Evolutionary conservation across 2,329 filamentous ascomycete species (phyloP).

Genomic region (Simplicillium aogashimaense): DNA sequence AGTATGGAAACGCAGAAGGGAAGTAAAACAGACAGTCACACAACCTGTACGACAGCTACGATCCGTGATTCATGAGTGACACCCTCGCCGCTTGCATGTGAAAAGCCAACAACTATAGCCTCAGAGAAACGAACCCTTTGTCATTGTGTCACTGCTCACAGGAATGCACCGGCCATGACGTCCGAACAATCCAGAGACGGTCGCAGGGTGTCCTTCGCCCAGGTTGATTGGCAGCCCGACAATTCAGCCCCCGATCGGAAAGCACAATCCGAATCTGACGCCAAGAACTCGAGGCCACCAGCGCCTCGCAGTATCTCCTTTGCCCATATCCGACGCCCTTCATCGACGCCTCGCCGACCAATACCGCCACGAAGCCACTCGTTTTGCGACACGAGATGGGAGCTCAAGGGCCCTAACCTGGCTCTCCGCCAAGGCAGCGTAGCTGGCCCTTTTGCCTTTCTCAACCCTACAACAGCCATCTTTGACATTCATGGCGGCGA

Average conservation of each 20-base stretch:
- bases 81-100: too few species aligned
- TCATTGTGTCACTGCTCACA: too few species aligned
- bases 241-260: neutral
- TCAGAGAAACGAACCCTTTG: too few species aligned
- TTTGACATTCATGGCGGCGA: slow-evolving; percentile 7
- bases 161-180: too few species aligned
- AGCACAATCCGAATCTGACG: neutral
- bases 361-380: slow-evolving; percentile 2
- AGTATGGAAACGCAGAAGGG: too few species aligned
- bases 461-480: slow-evolving; percentile 9
- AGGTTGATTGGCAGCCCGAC: neutral
- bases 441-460: slow-evolving; percentile 7
- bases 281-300: neutral
- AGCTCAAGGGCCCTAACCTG: slow-evolving; percentile 7
- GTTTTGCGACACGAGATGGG: slow-evolving; percentile 6
- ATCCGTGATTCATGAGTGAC: too few species aligned
- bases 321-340: slow-evolving; percentile 2
- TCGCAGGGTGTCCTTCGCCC: slow-evolving; percentile 5
- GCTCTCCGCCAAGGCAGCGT: slow-evolving; percentile 8
- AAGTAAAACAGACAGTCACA: too few species aligned
- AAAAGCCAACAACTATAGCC: too few species aligned
- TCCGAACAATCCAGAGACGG: too few species aligned
- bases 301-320: slow-evolving; percentile 5
- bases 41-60: too few species aligned
- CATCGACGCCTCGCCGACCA: neutral